Evolutionary conservation across 192 early-diverging fungal species (phyloP).

Genomic region (Coemansia javaensis): DNA sequence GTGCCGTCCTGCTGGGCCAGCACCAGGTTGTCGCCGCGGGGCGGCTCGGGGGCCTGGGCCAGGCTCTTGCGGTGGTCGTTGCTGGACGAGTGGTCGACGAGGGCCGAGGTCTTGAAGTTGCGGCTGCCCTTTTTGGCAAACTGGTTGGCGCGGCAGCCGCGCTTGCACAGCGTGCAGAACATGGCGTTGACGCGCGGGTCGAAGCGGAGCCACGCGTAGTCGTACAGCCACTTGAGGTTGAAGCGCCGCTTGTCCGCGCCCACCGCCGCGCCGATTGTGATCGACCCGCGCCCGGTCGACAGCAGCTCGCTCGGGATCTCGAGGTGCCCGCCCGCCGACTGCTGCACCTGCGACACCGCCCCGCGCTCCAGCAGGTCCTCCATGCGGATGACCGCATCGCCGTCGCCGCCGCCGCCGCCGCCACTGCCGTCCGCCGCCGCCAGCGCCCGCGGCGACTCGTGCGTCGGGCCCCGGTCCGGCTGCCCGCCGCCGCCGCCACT

Average conservation of each 20-base stretch:
- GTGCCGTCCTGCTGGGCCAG: slow-evolving; percentile 13
- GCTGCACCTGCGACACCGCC: slow-evolving; percentile 5
- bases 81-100: slow-evolving; percentile 42
- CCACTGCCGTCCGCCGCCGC: neutral
- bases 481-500: too few species aligned
- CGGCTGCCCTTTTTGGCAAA: slow-evolving; percentile 45
- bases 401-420: slow-evolving; percentile 2
- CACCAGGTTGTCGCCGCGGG: neutral
- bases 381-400: slow-evolving; percentile 19
- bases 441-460: neutral
- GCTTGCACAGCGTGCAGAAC: slow-evolving; percentile 42
- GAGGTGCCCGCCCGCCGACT: neutral
- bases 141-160: slow-evolving; percentile 34
- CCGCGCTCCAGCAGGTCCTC: slow-evolving; percentile 35
- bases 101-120: slow-evolving; percentile 47
- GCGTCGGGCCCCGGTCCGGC: too few species aligned
- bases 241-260: slow-evolving; percentile 46
- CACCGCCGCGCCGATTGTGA: slow-evolving; percentile 39
- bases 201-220: slow-evolving; percentile 46
- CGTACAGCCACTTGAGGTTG: slow-evolving; percentile 48
- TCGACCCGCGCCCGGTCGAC: slow-evolving; percentile 24
- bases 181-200: slow-evolving; percentile 29
- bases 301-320: slow-evolving; percentile 18
- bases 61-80: slow-evolving; percentile 43
- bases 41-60: slow-evolving; percentile 7